Evolutionary conservation across 164 flowering plant species (phyloP).

Genomic region (Tetrastigma voinierianum): DNA sequence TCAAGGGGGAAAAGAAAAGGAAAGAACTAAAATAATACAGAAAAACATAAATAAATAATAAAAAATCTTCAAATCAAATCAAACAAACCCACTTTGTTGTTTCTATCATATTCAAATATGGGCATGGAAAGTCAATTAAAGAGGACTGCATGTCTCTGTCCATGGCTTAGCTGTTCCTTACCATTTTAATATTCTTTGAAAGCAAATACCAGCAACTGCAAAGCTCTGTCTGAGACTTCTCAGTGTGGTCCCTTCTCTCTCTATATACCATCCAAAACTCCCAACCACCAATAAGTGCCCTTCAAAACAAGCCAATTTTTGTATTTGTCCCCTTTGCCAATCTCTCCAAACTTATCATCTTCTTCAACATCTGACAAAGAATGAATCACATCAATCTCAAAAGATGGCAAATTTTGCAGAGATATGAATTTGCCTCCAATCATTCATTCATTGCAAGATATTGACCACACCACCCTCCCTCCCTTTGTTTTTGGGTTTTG

Average conservation of each 20-base stretch:
- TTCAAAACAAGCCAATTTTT: slow-evolving; percentile 17
- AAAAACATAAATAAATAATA: too few species aligned
- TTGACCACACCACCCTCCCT: not conserved
- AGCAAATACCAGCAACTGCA: slow-evolving; percentile 17
- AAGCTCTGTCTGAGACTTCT: slow-evolving; percentile 1
- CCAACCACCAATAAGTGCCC: slow-evolving; percentile 11
- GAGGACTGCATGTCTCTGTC: slow-evolving; percentile 15
- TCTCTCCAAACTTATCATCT: slow-evolving; percentile 10
- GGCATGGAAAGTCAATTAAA: slow-evolving; percentile 7
- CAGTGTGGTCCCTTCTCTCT: slow-evolving; percentile 14
- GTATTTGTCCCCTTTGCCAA: slow-evolving; percentile 7
- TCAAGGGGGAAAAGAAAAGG: too few species aligned
- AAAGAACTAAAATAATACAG: too few species aligned
- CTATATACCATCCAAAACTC: slow-evolving; percentile 10
- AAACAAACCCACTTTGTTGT: too few species aligned
- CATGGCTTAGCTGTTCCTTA: slow-evolving; percentile 29
- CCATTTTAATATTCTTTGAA: slow-evolving; percentile 11
- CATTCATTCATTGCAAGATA: slow-evolving; percentile 10
- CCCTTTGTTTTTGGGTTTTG: not conserved
- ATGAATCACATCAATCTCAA: slow-evolving; percentile 15
- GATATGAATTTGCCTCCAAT: slow-evolving; percentile 2
- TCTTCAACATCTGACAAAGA: slow-evolving; percentile 12
- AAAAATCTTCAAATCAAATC: too few species aligned
- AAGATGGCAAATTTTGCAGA: not conserved
- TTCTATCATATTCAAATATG: not conserved